Evolutionary conservation across 208 protist genomes (phyloP), one percentile per base, ranked within the genome.

Genomic region (Crithidia sp.): DNA sequence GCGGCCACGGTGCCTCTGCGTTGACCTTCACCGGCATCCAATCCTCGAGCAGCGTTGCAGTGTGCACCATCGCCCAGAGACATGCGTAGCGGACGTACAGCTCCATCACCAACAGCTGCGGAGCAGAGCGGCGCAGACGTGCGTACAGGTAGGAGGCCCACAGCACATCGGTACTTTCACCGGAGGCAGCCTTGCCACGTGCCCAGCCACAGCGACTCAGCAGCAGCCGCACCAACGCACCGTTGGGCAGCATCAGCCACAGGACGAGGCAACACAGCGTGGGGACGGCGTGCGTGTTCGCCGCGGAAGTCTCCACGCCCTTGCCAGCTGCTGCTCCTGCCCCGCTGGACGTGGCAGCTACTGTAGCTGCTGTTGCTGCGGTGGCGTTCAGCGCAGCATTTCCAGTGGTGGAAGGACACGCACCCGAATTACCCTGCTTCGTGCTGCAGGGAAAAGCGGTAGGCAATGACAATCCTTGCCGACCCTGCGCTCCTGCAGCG

Each of bases 191-290:
- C 28, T 28, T 0, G 28, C 28, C 28, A 28, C 28, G 28, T 28
- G 28, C 28, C 28, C 28, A 28, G 28, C 28, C 28, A 28, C 28
- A 28, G 28, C 28, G 28, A 28, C 28, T 28, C 28, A 67, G 60
- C 3, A 73, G 40, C 37, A 69, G 41, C 16, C 77, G 65, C 16
- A 45, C 55, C 12, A 82, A 44, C 12, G 77, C 19, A 0, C 77
- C 77, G 45, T 82, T 82, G 2, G 77, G 77, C 0, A 74, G 10
- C 40, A 82, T 64, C 28, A 82, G 43, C 77, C 77, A 82, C 17
- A 82, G 59, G 2, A 82, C 19, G 36, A 82, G 5, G 12, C 65
- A 41, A 54, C 71, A 75, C 2, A 82, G 57, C 6, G 59, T 17
- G 2, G 77, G 67, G 14, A 82, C 63, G 19, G 67, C 55, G 56